Base-by-base conservation (phyloP, 371 early-diverging fungal genomes). In the Massospora cicadina region DNA sequence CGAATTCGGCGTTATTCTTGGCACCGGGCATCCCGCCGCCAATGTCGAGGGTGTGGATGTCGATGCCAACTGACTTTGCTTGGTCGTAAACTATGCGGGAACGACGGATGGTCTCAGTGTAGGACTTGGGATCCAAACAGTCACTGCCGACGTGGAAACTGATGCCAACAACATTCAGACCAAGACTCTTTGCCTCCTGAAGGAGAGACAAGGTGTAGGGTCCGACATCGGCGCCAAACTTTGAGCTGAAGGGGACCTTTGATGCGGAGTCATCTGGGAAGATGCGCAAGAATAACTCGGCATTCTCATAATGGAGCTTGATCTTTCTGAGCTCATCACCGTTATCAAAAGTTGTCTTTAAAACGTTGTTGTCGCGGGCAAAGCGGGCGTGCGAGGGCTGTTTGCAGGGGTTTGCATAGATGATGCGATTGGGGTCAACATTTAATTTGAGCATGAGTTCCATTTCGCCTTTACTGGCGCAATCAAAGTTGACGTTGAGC, bases 371-470 rank as follows among this genome's bases (percentile, higher is more conserved):
- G 58, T 78, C 76, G 26, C 76, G 74, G 12, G 96, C 92, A 69
- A 80, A 92, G 64, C 89, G 87, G 70, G 96, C 82, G 72, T 90
- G 93, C 17, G 95, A 94, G 28, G 85, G 81, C 68, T 93, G 93
- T 78, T 98, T 98, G 82, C 97, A 96, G 33, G 98, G 98, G 76
- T 98, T 95, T 66, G 98, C 98, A 68, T 92, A 98, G 71, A 98
- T 94, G 70, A 98, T 87, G 63, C 87, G 80, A 31, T 72, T 71
- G 21, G 94, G 79, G 54, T 82, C 82, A 1, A 85, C 89, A 63
- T 93, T 93, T 56, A 81, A 71, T 31, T 82, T 77, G 64, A 95
- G 79, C 55, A 88, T 87, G 63, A 81, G 79, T 67, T 90, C 84
- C 60, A 96, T 88, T 78, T 98, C 98, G 43, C 78, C 78, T 69